A percentile compares a stretch with the other conserved stretches of the same genome.
phyloP scores from a whole-genome alignment of 371 early-diverging fungal species.

The Haplosporangium sp. region DNA sequence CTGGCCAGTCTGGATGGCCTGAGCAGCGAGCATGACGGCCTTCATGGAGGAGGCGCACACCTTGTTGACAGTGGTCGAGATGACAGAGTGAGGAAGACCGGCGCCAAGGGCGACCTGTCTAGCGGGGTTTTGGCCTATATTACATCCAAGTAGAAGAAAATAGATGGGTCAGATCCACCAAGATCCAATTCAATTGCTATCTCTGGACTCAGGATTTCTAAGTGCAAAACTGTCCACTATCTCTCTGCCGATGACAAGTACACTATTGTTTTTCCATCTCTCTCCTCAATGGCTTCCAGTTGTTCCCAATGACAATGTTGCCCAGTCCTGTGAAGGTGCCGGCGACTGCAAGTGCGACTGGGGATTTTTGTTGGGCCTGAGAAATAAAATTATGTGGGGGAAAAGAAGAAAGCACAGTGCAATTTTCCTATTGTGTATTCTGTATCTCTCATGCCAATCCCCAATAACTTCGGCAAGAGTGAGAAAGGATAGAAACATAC shows the following conservation, averaged over 20 bases:
- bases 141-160: background rate
- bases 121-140: slow-evolving; percentile 93
- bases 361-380: slow-evolving; percentile 28
- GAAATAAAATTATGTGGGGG: slow-evolving; percentile 18
- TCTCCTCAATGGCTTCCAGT: too few relatives aligned
- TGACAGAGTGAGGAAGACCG: slow-evolving; percentile 77
- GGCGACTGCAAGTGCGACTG: too few relatives aligned
- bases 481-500: slow-evolving; percentile 16
- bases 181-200: too few relatives aligned
- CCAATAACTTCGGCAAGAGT: too few relatives aligned
- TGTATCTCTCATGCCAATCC: too few relatives aligned
- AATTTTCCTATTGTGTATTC: background rate
- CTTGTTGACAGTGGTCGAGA: slow-evolving; percentile 96
- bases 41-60: slow-evolving; percentile 98
- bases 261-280: background rate
- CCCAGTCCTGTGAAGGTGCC: too few relatives aligned
- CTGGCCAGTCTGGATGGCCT: slow-evolving; percentile 84
- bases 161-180: background rate
- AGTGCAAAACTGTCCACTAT: too few relatives aligned
- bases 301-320: too few relatives aligned
- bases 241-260: too few relatives aligned
- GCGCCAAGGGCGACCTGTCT: slow-evolving; percentile 95
- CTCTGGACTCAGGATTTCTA: too few relatives aligned
- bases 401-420: background rate
- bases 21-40: slow-evolving; percentile 88